Conservation (phyloP, 176 grass and related monocot species). For the Poa pratensis region DNA sequence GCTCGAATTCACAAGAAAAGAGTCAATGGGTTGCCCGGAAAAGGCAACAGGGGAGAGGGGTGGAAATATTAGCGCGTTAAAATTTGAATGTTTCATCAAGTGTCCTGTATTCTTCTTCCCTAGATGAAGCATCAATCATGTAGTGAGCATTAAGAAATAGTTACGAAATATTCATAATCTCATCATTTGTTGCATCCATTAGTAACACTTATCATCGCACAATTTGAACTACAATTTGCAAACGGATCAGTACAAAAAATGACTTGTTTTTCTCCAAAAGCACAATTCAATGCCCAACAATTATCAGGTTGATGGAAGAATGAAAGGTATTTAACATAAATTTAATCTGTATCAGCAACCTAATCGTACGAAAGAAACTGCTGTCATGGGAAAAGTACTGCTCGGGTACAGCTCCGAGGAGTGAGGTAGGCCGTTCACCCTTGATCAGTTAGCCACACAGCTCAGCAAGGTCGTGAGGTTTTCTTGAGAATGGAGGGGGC, state of each 20-base stretch:
- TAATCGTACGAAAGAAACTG: background rate
- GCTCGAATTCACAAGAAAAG: slow-evolving; percentile 9
- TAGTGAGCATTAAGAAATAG: background rate
- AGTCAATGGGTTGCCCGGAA: background rate
- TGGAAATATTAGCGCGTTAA: background rate
- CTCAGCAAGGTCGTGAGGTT: background rate
- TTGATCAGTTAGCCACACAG: background rate
- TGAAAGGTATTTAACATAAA: background rate
- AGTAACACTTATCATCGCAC: background rate
- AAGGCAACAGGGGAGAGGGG: too few relatives aligned
- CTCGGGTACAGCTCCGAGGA: background rate
- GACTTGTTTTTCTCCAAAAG: background rate
- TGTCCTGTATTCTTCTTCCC: background rate
- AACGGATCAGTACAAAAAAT: background rate
- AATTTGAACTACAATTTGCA: background rate
- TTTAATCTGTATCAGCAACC: background rate
- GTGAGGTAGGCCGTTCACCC: background rate
- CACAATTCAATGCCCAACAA: background rate
- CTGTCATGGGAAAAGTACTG: background rate
- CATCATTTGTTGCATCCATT: slow-evolving; percentile 1
- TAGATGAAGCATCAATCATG: background rate
- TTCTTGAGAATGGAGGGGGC: background rate
- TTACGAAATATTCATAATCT: background rate
- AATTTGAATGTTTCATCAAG: background rate
- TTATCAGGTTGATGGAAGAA: background rate